Evolutionary conservation across 495 filamentous ascomycete genomes (phyloP), one percentile per base, ranked within the genome.

Genomic region (Neurospora hispaniola): DNA sequence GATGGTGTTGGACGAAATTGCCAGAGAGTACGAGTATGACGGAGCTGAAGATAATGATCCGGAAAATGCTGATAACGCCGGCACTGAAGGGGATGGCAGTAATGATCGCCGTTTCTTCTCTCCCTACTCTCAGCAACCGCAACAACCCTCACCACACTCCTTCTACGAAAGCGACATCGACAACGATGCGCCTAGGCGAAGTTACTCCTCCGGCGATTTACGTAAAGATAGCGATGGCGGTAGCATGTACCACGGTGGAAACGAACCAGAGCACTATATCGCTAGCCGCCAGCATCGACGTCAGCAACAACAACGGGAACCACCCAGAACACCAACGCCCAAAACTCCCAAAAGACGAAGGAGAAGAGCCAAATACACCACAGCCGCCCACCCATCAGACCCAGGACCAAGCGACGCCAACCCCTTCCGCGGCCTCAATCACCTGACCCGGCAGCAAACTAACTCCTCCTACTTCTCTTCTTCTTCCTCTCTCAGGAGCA

Each of bases 61-160:
- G 59, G 78, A 69, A 9, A 66, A 38, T 20, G 69, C 76, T 16
- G 71, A 70, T 4, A 71, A 80, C 39, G 78, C 74, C 27, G 85
- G 86, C 31, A 85, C 87, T 71, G 83, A 84, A 46, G 85, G 86
- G 69, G 82, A 84, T 62, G 83, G 84, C 44, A 81, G 81, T 9
- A 79, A 76, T 6, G 66, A 62, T 39, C 40, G 73, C 54, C 54
- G 27, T 35, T 66, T 66, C 27, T 66, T 66, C 27, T 66, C 54
- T 66, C 54, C 54, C 14, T 66, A 66, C 23, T 18, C 27, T 66
- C 27, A 66, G 54, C 27, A 66, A 35, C 54, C 35, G 54, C 54
- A 66, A 9, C 54, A 38, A 18, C 27, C 54, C 16, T 79, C 74
- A 10, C 62, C 43, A 18, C 54, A 41, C 40, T 66, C 77, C 31